phyloP scores from a whole-genome alignment of 2,329 filamentous ascomycete species.

The Coniochaeta hoffmannii region DNA sequence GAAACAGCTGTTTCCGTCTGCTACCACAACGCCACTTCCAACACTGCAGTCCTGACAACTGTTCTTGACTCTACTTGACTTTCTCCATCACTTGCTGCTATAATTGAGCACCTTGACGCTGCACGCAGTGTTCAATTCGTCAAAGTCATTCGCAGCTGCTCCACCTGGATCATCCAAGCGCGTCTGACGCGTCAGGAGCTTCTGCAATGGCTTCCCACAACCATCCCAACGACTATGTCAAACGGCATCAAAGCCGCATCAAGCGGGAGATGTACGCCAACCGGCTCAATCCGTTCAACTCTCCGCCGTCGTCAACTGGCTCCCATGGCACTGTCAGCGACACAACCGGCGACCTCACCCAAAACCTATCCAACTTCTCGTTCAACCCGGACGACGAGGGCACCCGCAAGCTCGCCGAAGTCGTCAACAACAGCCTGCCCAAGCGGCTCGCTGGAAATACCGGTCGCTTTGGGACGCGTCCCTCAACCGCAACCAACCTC shows the following conservation, averaged over 20 bases:
- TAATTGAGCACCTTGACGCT: not conserved
- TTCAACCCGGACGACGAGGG: constrained; percentile 47
- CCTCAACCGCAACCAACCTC: constrained; percentile 7
- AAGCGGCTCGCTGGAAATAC: constrained; percentile 13
- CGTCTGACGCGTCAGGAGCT: not conserved
- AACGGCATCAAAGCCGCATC: constrained; percentile 9
- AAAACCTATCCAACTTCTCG: constrained; percentile 44
- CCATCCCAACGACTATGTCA: not conserved
- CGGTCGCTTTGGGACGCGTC: constrained; percentile 17
- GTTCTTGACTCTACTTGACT: not conserved
- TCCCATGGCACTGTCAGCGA: constrained; percentile 50
- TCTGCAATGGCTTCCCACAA: constrained; percentile 1
- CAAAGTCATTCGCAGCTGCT: not conserved
- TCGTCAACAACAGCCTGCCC: constrained; percentile 25
- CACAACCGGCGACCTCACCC: constrained; percentile 44
- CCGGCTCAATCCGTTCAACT: constrained; percentile 50
- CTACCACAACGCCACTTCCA: not conserved
- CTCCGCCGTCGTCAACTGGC: constrained; percentile 49
- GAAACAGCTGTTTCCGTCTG: not conserved
- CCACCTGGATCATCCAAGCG: not conserved
- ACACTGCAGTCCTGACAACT: not conserved
- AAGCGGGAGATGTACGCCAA: constrained; percentile 43
- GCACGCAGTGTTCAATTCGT: not conserved
- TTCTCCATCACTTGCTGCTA: not conserved
- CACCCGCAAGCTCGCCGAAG: constrained; percentile 41